phyloP scores from a whole-genome alignment of 495 filamentous ascomycete species.

The Penicillium lagena region DNA sequence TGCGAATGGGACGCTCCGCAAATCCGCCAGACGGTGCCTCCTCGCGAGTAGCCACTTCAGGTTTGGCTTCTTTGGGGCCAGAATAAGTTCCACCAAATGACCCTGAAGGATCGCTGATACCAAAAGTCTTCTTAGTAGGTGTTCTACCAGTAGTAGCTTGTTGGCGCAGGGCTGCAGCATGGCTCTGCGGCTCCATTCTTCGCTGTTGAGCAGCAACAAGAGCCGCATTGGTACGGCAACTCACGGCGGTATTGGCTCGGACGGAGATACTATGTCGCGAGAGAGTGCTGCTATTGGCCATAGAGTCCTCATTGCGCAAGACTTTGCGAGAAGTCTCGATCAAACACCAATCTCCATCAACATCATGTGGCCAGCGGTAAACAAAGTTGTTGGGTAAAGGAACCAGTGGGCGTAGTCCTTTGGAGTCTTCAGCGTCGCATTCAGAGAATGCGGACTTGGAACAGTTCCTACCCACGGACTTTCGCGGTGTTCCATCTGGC shows the following conservation, averaged over 20 bases:
- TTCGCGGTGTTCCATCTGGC: constrained; percentile 36
- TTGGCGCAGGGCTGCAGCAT: constrained; percentile 43
- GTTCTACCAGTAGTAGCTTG: constrained; percentile 28
- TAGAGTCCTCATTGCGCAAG: constrained; percentile 21
- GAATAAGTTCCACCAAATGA: constrained; percentile 7
- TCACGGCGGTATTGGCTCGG: constrained; percentile 18
- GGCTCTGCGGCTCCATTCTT: constrained; percentile 35
- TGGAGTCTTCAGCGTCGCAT: constrained; percentile 63
- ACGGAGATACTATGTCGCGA: constrained; percentile 23
- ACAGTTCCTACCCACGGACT: constrained; percentile 33
- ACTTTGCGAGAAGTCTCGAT: constrained; percentile 21
- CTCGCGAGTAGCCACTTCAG: neutral
- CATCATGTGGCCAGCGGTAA: constrained; percentile 45
- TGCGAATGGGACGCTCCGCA: constrained; percentile 37
- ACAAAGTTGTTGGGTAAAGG: constrained; percentile 63
- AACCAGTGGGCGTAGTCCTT: constrained; percentile 60
- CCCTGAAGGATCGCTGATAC: constrained; percentile 19
- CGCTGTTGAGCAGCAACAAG: constrained; percentile 38
- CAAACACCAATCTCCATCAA: constrained; percentile 37
- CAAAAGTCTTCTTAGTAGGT: constrained; percentile 24
- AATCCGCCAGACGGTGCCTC: constrained; percentile 24
- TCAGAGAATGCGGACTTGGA: constrained; percentile 61
- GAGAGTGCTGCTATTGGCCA: constrained; percentile 24
- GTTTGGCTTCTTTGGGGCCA: constrained; percentile 13
- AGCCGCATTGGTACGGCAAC: constrained; percentile 34